phyloP scores from a whole-genome alignment of 2,329 filamentous ascomycete genomes.

The Pleomassaria siparia region DNA sequence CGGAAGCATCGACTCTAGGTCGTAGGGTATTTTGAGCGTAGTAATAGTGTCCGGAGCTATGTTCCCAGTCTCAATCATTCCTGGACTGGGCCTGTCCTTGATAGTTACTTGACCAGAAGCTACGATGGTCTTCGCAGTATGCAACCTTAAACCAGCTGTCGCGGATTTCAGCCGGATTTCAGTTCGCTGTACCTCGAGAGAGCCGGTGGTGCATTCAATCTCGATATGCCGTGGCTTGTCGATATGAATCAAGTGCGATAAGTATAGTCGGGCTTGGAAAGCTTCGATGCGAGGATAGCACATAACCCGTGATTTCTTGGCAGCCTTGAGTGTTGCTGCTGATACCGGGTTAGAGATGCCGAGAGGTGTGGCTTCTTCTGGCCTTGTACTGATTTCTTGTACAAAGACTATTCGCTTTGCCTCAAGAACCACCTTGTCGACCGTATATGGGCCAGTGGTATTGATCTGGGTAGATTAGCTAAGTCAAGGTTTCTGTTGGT shows the following conservation, averaged over 20 bases:
- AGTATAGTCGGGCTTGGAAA: constrained; percentile 67
- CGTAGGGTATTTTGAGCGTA: constrained; percentile 75
- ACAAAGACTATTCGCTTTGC: constrained; percentile 65
- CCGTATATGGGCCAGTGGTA: constrained; percentile 71
- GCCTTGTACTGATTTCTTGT: constrained; percentile 62
- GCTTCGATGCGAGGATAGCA: constrained; percentile 71
- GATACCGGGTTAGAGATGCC: constrained; percentile 50
- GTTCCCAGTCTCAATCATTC: constrained; percentile 48
- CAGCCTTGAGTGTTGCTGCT: constrained; percentile 32
- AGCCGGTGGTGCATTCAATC: constrained; percentile 70
- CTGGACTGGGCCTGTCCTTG: constrained; percentile 46
- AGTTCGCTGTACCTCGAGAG: constrained; percentile 63
- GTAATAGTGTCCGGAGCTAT: constrained; percentile 52
- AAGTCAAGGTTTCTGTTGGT: neutral
- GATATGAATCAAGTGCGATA: constrained; percentile 73
- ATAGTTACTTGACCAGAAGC: constrained; percentile 47
- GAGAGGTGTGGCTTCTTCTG: constrained; percentile 49
- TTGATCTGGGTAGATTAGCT: constrained; percentile 54
- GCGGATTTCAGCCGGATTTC: constrained; percentile 58
- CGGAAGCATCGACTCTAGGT: constrained; percentile 73
- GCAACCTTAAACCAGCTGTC: constrained; percentile 62
- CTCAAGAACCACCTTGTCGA: constrained; percentile 70
- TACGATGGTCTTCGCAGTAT: constrained; percentile 53
- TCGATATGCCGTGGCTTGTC: constrained; percentile 78
- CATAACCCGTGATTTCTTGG: constrained; percentile 60